Evolutionary conservation across 257 asterid species (phyloP), one percentile per base, ranked within the genome.

Genomic region (Fraxinus anomala): DNA sequence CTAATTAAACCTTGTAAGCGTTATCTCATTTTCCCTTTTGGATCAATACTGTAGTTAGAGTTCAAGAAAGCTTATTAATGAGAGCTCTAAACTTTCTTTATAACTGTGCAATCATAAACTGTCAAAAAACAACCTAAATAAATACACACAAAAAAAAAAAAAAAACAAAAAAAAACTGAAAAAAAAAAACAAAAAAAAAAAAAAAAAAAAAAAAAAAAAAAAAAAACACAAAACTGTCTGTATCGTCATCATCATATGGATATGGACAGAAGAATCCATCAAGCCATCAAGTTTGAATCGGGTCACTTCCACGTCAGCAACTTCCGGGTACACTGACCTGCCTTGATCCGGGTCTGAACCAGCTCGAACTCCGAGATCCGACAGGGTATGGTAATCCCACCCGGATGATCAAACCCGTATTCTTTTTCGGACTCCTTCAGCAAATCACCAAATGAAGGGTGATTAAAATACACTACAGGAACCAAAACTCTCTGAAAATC

Each of bases 381-480:
- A 69, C 88, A 81, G 14, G 88, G 88, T 24, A 84, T 76, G 31
- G 77, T 77, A 59, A 84, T 84, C 67, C 85, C 88, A 34, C 88
- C 85, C 24, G 88, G 65, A 66, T 84, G 88, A 79, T 84, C 72
- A 44, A 75, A 81, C 77, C 88, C 88, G 77, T 71, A 84, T 40
- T 63, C 85, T 65, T 68, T 73, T 36, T 84, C 88, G 1, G 88
- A 80, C 14, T 79, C 81, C 21, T 40, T 79, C 70, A 84, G 68
- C 71, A 84, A 73, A 37, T 84, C 74, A 1, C 81, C 74, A 33
- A 84, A 84, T 19, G 82, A 66, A 36, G 83, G 85, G 30, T 84
- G 83, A 75, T 84, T 84, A 47, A 79, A 81, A 37, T 81, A 84
- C 6, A 81, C 70, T 1, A 84, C 88, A 13, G 85, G 88, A 74